Base-by-base conservation (phyloP, 768 basidiomycete genomes). In the Pluteus cervinus region DNA sequence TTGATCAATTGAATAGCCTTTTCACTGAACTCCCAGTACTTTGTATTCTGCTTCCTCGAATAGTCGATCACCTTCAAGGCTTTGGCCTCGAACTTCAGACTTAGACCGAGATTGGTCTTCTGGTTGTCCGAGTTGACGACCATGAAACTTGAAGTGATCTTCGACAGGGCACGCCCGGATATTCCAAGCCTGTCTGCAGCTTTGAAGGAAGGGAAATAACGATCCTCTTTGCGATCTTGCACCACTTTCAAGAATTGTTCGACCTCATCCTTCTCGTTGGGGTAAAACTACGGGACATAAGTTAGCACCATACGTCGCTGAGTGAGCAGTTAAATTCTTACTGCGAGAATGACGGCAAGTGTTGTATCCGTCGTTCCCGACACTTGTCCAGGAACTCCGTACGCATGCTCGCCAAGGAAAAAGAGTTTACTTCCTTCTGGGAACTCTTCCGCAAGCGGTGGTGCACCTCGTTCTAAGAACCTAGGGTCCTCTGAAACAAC, bases 31-130 rank as follows among this genome's bases (percentile, higher is more conserved):
- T 99, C 93, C 96, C 94, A 99, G 23, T 77, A 70, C 6, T 80
- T 65, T 7, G 81, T 83, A 20, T 82, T 77, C n/a, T n/a, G n/a
- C 61, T 94, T 93, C 43, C 78, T 73, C 5, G 91, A 84, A 60
- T 96, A 97, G 44, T 88, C 86, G 30, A 96, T 70, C 1, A 99
- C 96, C 61, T 98, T 99, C 50, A 91, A 58, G 7, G 80, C 75
- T 61, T 96, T 98, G 9, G 79, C 86, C 53, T 99, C 96, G 45
- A 96, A 99, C 57, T 99, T 99, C 48, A 99, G 74, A 55, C 87
- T 89, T 28, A 99, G 72, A 2, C 96, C 96, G 21, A 98, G 62
- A 54, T 99, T 98, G 39, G 72, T 75, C 65, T 96, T 97, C 41
- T 75, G 69, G 7, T 73, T 73, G 50, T 89, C 89, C 1, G 73